Base-by-base conservation (phyloP, 768 basidiomycete species). In the Pulveroboletus frians region DNA sequence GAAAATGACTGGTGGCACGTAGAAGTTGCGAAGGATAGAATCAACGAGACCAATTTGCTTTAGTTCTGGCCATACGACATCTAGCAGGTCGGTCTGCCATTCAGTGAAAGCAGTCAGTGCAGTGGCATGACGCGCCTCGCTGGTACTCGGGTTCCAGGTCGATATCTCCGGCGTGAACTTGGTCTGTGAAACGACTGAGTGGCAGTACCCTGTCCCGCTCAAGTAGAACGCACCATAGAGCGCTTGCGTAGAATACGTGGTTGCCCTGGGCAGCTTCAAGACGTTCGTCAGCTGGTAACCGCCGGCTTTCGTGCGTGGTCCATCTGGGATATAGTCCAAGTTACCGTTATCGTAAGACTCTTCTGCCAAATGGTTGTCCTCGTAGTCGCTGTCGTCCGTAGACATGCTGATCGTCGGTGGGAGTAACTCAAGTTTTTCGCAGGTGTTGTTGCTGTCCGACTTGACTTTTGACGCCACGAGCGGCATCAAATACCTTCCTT, bases 1-100 rank as follows among this genome's bases (percentile, higher is more conserved):
- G 53, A 92, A 90, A 9, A 92, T 83, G 20, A 92, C 73, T 0
- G 88, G 85, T 0, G 89, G 89, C 9, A 92, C 77, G 47, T 88
- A 88, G 52, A 82, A 88, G 59, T 89, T 88, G 38, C 84, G 81
- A 51, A 87, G 79, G 10, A 90, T 73, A 2, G 85, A 87, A 62
- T 91, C 89, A 36, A 92, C 80, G 23, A 92, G 73, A 0, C 80
- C 79, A 18, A 83, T 77, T 63, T 89, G 86, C 65, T 90, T 89
- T 3, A 71, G 56, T 51, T 87, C 84, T 0, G 84, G 73, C 89
- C 88, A 92, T 1, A 92, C 89, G 34, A 91, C 80, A 40, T 83
- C 87, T 87, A 43, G 9, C 13, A 1, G 4, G 9, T 2, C 20
- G 3, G 18, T 18, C 5, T 13, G 39, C 38, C 15, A 26, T 27